phyloP scores from a whole-genome alignment of 2,329 filamentous ascomycete species.

The Aspergillus pseudoterreus region DNA sequence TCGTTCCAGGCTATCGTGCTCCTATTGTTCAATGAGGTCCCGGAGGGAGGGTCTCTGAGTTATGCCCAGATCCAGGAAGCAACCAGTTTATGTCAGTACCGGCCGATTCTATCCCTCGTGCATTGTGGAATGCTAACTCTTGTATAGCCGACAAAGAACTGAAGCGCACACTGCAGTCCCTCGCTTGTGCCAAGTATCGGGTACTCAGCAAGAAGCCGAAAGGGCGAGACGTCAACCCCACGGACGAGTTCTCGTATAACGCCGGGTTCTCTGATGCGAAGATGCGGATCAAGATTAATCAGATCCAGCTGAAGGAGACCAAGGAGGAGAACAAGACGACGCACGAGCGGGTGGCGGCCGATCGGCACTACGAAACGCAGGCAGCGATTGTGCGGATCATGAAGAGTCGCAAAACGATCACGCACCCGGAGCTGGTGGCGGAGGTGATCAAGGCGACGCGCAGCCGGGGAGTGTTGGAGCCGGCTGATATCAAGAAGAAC shows the following conservation, averaged over 20 bases:
- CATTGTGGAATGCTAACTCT: constrained; percentile 19
- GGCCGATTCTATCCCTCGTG: background rate
- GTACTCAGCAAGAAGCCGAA: constrained; percentile 83
- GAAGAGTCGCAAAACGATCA: constrained; percentile 87
- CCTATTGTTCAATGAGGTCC: constrained; percentile 77
- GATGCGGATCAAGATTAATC: constrained; percentile 95
- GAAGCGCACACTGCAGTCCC: constrained; percentile 85
- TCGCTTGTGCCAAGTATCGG: constrained; percentile 84
- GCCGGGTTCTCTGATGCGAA: constrained; percentile 72
- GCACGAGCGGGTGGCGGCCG: constrained; percentile 81
- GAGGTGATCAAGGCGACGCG: constrained; percentile 91
- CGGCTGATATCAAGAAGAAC: constrained; percentile 89
- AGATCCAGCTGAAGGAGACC: constrained; percentile 95
- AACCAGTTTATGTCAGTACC: constrained; percentile 64
- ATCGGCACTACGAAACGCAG: constrained; percentile 93
- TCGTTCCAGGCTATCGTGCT: constrained; percentile 90
- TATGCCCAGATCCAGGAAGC: constrained; percentile 73
- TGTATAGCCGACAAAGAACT: constrained; percentile 66
- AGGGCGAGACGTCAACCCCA: constrained; percentile 71
- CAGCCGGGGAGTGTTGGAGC: constrained; percentile 78
- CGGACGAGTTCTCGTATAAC: constrained; percentile 85
- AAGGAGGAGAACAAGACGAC: constrained; percentile 92
- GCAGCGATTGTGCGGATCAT: constrained; percentile 95
- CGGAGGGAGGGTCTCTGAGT: constrained; percentile 60
- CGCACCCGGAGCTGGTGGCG: constrained; percentile 79